Base-by-base conservation (phyloP, 2,329 filamentous ascomycete genomes). In the Penicillium olsonii region DNA sequence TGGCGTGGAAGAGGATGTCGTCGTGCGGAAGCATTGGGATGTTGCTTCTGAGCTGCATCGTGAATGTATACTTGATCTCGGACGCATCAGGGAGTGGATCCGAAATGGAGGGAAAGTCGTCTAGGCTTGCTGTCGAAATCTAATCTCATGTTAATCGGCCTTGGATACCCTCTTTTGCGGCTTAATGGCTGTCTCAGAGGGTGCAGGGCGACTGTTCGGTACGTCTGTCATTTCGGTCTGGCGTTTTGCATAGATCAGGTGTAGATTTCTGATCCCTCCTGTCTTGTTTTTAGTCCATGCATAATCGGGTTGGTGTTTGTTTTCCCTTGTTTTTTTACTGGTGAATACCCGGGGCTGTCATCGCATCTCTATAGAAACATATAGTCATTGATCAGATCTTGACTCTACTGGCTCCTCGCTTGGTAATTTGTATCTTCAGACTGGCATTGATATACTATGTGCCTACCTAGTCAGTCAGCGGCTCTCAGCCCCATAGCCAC, bases 11-110 rank as follows among this genome's bases (percentile, higher is more conserved):
- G 74, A 79, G 52, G 75, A 78, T 50, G 63, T 64, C 12, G 66
- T 67, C 40, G 73, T 77, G 38, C 64, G 72, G n/a, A 66, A 71
- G 45, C 75, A 77, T 57, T 78, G 75, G 75, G 71, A 77, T 35
- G 68, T 77, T 12, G 74, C 75, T 4, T 72, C 70, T 50, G 76
- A 78, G 47, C 55, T 69, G 49, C 76, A 79, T 55, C 62, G 68
- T 27, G 66, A 71, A 10, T 72, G 69, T 56, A 70, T 79, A 48
- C 46, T 67, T 35, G 68, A 71, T 18, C 63, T 78, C 31, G 72
- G 71, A 4, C 55, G 64, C 24, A 55, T 72, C 45, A 68, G 74
- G 19, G 62, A 73, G 34, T 71, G 67, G 67, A 66, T 74, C 34
- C 56, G 61, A 7, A 59, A 61, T 40, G 68, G 68, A 18, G 68